Evolutionary conservation across 2,329 filamentous ascomycete species (phyloP).

Genomic region (Diaporthe caulivora): DNA sequence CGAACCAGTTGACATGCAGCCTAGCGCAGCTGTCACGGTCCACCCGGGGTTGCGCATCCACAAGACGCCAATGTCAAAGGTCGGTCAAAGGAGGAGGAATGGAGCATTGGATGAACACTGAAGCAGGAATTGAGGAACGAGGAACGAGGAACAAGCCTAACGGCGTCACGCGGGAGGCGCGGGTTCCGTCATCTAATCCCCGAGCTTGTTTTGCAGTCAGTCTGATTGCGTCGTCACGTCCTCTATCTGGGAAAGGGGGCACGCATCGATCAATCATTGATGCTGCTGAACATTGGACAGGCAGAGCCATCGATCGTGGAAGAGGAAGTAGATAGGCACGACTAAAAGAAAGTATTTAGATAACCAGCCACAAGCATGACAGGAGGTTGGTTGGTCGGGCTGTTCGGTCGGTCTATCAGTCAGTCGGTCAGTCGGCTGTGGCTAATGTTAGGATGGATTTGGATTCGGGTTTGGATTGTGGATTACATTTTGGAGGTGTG

Average conservation of each 20-base stretch:
- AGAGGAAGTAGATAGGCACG: not conserved
- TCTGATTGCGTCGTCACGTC: not conserved
- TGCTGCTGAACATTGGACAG: not conserved
- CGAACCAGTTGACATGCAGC: slow-evolving; percentile 24
- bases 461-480: not conserved
- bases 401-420: too few relatives aligned
- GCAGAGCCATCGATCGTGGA: not conserved
- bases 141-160: not conserved
- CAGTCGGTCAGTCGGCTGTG: not conserved
- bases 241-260: not conserved
- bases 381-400: not conserved
- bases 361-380: not conserved
- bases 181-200: slow-evolving; percentile 21
- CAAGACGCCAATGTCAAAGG: slow-evolving; percentile 19
- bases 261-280: not conserved
- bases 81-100: slow-evolving; percentile 20
- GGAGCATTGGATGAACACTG: not conserved
- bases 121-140: not conserved
- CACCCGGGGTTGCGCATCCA: slow-evolving; percentile 28
- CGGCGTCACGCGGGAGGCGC: not conserved
- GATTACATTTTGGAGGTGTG: not conserved
- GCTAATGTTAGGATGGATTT: not conserved
- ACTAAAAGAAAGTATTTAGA: too few relatives aligned
- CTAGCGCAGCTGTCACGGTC: slow-evolving; percentile 29
- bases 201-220: not conserved